A percentile compares a stretch with the other conserved stretches of the same genome.
Evolutionary conservation across 2,329 filamentous ascomycete genomes (phyloP).

Genomic region (Aspergillus novofumigatus): DNA sequence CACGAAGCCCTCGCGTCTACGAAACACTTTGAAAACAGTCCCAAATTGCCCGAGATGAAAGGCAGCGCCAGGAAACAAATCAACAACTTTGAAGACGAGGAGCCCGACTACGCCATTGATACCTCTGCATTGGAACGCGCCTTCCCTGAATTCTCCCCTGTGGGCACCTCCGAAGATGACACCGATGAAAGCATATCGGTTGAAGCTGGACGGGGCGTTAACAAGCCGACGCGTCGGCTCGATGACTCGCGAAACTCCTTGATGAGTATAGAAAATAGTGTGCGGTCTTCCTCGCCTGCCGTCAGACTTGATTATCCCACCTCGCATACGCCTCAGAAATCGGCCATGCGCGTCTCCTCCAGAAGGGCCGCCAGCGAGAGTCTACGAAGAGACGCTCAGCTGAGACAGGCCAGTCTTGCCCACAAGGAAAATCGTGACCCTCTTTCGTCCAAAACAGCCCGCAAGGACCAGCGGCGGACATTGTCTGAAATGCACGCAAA

Average conservation of each 20-base stretch:
- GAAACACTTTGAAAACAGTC: constrained; percentile 29
- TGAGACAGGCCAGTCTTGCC: constrained; percentile 37
- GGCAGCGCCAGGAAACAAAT: constrained; percentile 10
- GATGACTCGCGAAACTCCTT: constrained; percentile 50
- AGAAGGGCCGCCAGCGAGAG: constrained; percentile 32
- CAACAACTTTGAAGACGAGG: constrained; percentile 22
- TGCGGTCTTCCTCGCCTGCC: constrained; percentile 38
- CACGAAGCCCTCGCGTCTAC: constrained; percentile 41
- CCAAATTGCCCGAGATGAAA: constrained; percentile 24
- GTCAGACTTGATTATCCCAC: constrained; percentile 36
- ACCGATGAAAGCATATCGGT: constrained; percentile 51
- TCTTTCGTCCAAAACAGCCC: constrained; percentile 34
- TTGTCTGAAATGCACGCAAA: constrained; percentile 55
- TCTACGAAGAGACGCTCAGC: constrained; percentile 39
- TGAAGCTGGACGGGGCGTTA: constrained; percentile 53
- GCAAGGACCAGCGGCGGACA: constrained; percentile 42
- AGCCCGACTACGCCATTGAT: constrained; percentile 43
- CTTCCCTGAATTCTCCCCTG: constrained; percentile 47
- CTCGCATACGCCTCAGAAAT: constrained; percentile 34
- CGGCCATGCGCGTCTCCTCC: constrained; percentile 24
- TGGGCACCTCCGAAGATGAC: constrained; percentile 38
- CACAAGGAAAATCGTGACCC: constrained; percentile 40
- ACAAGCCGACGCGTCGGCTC: constrained; percentile 31
- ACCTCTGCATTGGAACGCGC: constrained; percentile 44
- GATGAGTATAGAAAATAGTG: constrained; percentile 46